phyloP scores from a whole-genome alignment of 176 grass and related monocot genomes.

The Pharus latifolius region DNA sequence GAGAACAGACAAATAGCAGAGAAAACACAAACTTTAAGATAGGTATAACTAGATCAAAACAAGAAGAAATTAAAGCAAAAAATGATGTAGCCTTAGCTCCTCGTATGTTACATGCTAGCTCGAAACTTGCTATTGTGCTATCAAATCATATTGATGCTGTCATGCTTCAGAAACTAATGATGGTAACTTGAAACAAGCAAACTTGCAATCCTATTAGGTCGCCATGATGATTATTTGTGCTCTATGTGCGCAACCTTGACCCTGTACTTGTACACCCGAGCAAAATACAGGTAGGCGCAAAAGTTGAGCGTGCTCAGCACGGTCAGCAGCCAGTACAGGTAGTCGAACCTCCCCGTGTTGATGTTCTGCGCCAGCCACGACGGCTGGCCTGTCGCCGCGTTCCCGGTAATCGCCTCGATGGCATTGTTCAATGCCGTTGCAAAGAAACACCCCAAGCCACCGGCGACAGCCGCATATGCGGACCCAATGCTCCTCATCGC shows the following conservation, averaged over 20 bases:
- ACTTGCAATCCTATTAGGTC: too few species aligned
- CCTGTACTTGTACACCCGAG: constrained; percentile 67
- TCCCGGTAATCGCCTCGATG: constrained; percentile 50
- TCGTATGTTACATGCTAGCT: too few species aligned
- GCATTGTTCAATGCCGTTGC: constrained; percentile 73
- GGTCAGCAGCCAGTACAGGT: constrained; percentile 75
- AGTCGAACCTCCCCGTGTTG: constrained; percentile 74
- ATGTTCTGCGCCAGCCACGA: constrained; percentile 92
- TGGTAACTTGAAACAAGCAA: too few species aligned
- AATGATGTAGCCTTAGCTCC: too few species aligned
- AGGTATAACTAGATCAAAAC: too few species aligned
- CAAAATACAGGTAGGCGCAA: constrained; percentile 50
- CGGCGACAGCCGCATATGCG: constrained; percentile 81
- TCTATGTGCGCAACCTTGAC: constrained; percentile 7
- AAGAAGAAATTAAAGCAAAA: too few species aligned
- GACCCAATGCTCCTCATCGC: constrained; percentile 87
- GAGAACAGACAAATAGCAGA: too few species aligned
- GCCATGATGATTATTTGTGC: background rate
- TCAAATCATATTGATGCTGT: too few species aligned
- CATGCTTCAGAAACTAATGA: too few species aligned
- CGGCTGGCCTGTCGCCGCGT: constrained; percentile 17
- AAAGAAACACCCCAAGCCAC: constrained; percentile 76
- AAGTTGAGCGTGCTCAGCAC: constrained; percentile 66
- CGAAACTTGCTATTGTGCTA: too few species aligned
- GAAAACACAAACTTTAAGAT: too few species aligned